Evolutionary conservation across 2,329 filamentous ascomycete genomes (phyloP), one percentile per base, ranked within the genome.

Genomic region (Trichoderma aggressivum): DNA sequence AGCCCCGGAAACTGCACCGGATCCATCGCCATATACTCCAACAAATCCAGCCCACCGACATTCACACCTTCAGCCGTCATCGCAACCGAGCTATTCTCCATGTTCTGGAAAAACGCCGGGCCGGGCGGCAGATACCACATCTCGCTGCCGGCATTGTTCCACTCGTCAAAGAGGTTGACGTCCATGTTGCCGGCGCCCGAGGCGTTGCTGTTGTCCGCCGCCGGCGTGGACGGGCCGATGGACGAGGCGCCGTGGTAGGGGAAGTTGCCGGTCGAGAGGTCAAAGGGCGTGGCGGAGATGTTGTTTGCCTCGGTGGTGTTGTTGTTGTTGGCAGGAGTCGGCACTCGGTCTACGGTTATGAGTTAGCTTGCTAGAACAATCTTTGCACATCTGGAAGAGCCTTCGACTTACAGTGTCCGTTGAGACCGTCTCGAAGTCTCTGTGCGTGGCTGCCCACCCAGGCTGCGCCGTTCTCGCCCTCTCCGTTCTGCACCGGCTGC

Each of bases 11-110:
- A 84, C 50, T 82, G 81, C 43, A 79, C 77, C 4, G 81, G 78
- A 50, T 88, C 89, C 86, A 90, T 88, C 8, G 88, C 86, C 88
- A 91, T 90, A 74, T 89, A 91, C 76, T 92, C 90, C 16, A 92
- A 84, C 75, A 92, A 77, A 76, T 92, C 90, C 36, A 91, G 82
- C 0, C 90, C 90, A 11, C 89, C 89, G 3, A 91, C 87, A 74
- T 90, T 90, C 63, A 91, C 87, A 32, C 89, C 89, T 74, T 91
- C 89, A 10, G 89, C 87, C 3, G 89, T 91, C 87, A 91, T 90
- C 56, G 88, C 88, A 11, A 91, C 88, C 7, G 84, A 84, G 39
- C 85, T 84, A 73, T 88, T 88, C 72, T 87, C 87, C 75, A 90
- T 84, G 76, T 89, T 90, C 75, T 90, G 88, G 79, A 89, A 91